These are phyloP conservation scores for Talaromyces adpressus DNA, from an alignment of 495 filamentous ascomycete species.

Conservation along the genomic window DNA sequence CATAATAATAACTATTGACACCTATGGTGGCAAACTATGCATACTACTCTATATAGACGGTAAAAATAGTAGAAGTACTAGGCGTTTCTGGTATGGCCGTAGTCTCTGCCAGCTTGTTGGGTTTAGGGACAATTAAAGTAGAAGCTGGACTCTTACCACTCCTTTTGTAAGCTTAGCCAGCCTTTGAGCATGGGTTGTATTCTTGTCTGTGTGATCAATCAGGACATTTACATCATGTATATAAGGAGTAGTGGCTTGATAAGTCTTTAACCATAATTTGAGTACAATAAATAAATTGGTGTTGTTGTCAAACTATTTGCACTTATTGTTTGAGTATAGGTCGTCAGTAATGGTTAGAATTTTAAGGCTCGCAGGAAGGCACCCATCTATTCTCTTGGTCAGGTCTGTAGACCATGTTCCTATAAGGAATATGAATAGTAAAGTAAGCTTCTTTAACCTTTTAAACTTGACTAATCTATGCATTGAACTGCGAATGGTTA, in stretches of 20 bases:
- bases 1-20: no score
- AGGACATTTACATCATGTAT: slow-evolving; percentile 5
- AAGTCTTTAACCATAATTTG: slow-evolving; percentile 13
- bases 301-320: slow-evolving; percentile 8
- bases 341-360: slow-evolving; percentile 13
- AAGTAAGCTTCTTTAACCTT: slow-evolving; percentile 10
- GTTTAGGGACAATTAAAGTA: neutral
- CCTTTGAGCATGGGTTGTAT: neutral
- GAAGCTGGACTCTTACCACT: slow-evolving; percentile 3
- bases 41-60: no score
- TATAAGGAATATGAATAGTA: slow-evolving; percentile 13
- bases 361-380: slow-evolving; percentile 12
- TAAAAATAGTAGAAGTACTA: no score
- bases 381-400: slow-evolving; percentile 11
- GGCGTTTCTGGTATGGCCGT: no score
- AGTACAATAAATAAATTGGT: slow-evolving; percentile 6
- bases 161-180: neutral
- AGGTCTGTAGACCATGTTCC: slow-evolving; percentile 10
- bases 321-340: slow-evolving; percentile 6
- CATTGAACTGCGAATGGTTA: slow-evolving; percentile 13
- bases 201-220: neutral
- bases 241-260: slow-evolving; percentile 10
- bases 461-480: slow-evolving; percentile 8
- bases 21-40: no score
- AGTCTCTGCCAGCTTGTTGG: neutral